Conservation (phyloP, 768 basidiomycete genomes). For the Inosperma sp. region DNA sequence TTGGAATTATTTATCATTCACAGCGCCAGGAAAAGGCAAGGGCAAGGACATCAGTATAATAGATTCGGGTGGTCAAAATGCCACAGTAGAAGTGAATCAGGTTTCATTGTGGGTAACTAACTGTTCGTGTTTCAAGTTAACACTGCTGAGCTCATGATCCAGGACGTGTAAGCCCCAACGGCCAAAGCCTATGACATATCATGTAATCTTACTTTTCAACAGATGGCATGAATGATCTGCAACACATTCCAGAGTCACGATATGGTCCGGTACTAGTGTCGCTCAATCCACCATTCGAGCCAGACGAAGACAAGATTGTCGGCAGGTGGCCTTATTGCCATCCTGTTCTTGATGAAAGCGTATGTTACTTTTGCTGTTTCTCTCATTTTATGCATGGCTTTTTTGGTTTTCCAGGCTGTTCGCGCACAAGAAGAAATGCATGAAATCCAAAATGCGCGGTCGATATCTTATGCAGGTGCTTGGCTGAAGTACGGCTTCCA, state of each 20-base stretch:
- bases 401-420: slow-evolving; percentile 38
- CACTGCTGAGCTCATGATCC: slow-evolving; percentile 6
- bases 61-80: slow-evolving; percentile 25
- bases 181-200: background rate
- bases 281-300: slow-evolving; percentile 66
- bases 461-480: slow-evolving; percentile 64
- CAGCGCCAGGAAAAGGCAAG: slow-evolving; percentile 16
- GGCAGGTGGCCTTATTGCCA: slow-evolving; percentile 64
- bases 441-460: slow-evolving; percentile 57
- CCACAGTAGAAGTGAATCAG: slow-evolving; percentile 47
- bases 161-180: slow-evolving; percentile 40
- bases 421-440: slow-evolving; percentile 48
- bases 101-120: slow-evolving; percentile 52
- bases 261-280: slow-evolving; percentile 68
- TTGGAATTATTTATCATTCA: slow-evolving; percentile 73
- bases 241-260: slow-evolving; percentile 51
- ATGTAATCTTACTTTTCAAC: background rate
- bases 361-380: slow-evolving; percentile 20
- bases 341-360: slow-evolving; percentile 56
- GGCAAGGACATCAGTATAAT: background rate
- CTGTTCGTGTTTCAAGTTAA: background rate
- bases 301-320: slow-evolving; percentile 39
- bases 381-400: background rate
- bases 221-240: slow-evolving; percentile 77
- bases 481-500: slow-evolving; percentile 79